These are phyloP conservation scores for Fusarium verrucosum DNA, from an alignment of 2,329 filamentous ascomycete species.

Conservation along the genomic window DNA sequence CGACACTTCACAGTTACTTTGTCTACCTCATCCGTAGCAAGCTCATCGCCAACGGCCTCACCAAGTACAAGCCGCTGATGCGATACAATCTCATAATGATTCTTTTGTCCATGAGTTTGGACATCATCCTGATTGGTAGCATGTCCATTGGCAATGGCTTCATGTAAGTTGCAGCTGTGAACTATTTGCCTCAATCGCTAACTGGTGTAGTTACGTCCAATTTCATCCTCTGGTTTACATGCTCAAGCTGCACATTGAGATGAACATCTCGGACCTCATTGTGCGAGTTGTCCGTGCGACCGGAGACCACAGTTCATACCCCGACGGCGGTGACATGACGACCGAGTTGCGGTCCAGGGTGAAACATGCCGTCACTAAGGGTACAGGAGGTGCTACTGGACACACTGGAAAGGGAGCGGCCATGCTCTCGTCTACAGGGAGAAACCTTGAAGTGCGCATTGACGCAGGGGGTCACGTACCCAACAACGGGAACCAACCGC, in stretches of 20 bases:
- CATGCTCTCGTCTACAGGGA: constrained; percentile 14
- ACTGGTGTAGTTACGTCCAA: constrained; percentile 33
- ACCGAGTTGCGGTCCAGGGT: constrained; percentile 35
- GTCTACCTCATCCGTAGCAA: constrained; percentile 58
- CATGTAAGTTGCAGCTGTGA: constrained; percentile 15
- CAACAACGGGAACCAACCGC: not conserved
- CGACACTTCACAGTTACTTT: constrained; percentile 47
- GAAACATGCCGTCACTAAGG: not conserved
- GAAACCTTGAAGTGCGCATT: constrained; percentile 24
- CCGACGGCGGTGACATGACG: constrained; percentile 5
- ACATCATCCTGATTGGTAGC: constrained; percentile 40
- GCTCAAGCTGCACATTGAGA: constrained; percentile 40
- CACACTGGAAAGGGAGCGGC: not conserved
- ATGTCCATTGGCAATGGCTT: constrained; percentile 40
- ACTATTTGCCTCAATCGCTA: not conserved
- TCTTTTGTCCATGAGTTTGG: constrained; percentile 39
- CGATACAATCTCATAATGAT: constrained; percentile 45
- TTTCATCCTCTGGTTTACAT: constrained; percentile 43
- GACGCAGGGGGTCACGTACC: constrained; percentile 3
- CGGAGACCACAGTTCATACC: constrained; percentile 35
- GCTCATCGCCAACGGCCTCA: constrained; percentile 52
- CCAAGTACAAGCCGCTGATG: constrained; percentile 58
- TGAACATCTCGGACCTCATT: constrained; percentile 40
- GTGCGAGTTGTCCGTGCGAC: constrained; percentile 39
- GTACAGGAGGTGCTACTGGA: not conserved